phyloP scores from a whole-genome alignment of 1,284 basidiomycete species.

The Sparassis latifolia region DNA sequence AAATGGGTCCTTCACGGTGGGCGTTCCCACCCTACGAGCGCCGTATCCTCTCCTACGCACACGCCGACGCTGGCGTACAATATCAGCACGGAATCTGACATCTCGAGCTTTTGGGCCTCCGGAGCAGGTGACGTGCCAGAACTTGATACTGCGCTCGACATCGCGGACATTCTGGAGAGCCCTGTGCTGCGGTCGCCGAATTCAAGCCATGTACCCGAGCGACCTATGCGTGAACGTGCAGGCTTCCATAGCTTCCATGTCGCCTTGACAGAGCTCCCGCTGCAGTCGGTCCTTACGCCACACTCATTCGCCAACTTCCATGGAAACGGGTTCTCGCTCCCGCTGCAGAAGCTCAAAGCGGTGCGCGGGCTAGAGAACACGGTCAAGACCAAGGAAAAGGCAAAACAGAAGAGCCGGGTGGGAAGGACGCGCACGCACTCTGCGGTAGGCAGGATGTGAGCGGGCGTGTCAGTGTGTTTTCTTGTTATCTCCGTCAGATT shows the following conservation, averaged over 20 bases:
- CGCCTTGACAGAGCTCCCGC: too few species aligned
- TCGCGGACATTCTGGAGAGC: slow-evolving; percentile 21
- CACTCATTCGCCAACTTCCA: too few species aligned
- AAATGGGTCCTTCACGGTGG: slow-evolving; percentile 11
- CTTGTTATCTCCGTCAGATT: background rate
- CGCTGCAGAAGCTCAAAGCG: background rate
- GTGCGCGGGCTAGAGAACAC: background rate
- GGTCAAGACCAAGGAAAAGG: background rate
- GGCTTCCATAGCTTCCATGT: too few species aligned
- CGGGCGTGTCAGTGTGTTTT: background rate
- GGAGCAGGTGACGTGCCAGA: background rate
- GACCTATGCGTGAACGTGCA: too few species aligned
- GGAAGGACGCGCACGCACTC: background rate
- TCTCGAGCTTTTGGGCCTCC: slow-evolving; percentile 1
- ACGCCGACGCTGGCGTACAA: slow-evolving; percentile 6
- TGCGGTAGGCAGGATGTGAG: background rate
- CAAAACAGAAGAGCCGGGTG: background rate
- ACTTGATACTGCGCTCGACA: slow-evolving; percentile 8
- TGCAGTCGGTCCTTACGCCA: too few species aligned
- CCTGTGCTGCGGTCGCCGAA: slow-evolving; percentile 14
- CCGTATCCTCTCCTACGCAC: slow-evolving; percentile 6
- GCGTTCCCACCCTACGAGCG: slow-evolving; percentile 6
- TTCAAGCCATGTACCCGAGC: background rate
- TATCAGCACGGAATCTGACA: background rate
- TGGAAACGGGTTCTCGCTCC: too few species aligned